A percentile compares a stretch with the other conserved stretches of the same genome.
Evolutionary conservation across 345 rosid species (phyloP).

Genomic region (Conringia planisiliqua): DNA sequence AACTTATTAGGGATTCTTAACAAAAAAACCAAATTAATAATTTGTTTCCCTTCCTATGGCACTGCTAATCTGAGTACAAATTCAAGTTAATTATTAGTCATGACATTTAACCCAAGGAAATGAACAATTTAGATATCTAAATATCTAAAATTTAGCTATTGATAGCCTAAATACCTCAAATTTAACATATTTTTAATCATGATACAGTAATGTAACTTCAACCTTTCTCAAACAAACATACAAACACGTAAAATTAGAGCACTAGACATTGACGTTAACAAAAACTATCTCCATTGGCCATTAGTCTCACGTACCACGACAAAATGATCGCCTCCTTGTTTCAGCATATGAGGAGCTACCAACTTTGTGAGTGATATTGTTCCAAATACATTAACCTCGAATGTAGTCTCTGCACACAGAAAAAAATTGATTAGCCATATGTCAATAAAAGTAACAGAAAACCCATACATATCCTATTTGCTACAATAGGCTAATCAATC

Average conservation of each 20-base stretch:
- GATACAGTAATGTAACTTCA: background rate
- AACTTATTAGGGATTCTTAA: too few species aligned
- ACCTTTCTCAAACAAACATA: background rate
- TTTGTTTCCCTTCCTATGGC: slow-evolving; percentile 97
- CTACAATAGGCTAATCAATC: background rate
- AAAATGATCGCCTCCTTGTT: slow-evolving; percentile 82
- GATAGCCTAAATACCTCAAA: background rate
- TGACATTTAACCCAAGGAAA: background rate
- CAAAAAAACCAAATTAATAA: too few species aligned
- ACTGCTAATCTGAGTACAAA: slow-evolving; percentile 74
- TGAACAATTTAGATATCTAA: background rate
- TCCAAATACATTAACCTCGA: slow-evolving; percentile 80
- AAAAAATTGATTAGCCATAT: background rate
- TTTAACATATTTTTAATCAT: background rate
- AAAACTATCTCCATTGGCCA: background rate
- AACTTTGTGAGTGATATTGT: slow-evolving; percentile 82
- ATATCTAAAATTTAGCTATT: too few species aligned
- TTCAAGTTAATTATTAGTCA: background rate
- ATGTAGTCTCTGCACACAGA: slow-evolving; percentile 62
- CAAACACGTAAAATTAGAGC: background rate
- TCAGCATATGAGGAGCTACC: slow-evolving; percentile 73
- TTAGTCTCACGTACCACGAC: slow-evolving; percentile 73
- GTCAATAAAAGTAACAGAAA: background rate
- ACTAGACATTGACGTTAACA: background rate
- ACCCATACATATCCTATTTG: background rate